Conservation (phyloP, 306 rosid species). For the Begonia peltatifolia region DNA sequence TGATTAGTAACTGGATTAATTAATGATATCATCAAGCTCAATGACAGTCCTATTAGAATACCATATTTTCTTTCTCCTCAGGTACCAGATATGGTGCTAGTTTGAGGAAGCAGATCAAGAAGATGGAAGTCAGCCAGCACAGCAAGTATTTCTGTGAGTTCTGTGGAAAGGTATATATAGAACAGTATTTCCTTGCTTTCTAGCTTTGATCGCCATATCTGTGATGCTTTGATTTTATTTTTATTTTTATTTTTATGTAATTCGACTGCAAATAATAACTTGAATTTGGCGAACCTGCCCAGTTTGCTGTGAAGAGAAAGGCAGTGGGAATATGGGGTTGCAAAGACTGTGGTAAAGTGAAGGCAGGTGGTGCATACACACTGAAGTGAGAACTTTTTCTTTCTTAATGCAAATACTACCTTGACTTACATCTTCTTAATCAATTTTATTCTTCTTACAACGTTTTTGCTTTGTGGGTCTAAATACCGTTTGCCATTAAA, state of each 20-base stretch:
- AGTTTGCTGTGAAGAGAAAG: conserved; percentile 74
- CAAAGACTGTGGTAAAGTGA: conserved; percentile 81
- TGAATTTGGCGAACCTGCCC: neutral
- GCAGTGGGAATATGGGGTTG: conserved; percentile 87
- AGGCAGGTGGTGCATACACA: conserved; percentile 82
- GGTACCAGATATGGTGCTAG: conserved; percentile 22
- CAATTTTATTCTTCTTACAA: neutral
- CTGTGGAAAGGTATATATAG: conserved; percentile 13
- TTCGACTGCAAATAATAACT: no score
- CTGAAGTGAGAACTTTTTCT: conserved; percentile 23
- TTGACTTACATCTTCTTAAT: no score
- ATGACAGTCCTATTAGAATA: no score
- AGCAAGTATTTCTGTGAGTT: conserved; percentile 18
- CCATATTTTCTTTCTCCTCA: neutral
- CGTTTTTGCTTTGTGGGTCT: neutral
- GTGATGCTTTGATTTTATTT: neutral
- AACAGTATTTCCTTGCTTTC: neutral
- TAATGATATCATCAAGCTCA: no score
- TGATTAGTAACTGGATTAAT: neutral
- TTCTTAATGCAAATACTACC: neutral
- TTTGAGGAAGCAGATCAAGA: conserved; percentile 78
- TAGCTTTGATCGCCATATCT: neutral
- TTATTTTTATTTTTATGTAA: neutral
- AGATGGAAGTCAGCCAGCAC: conserved; percentile 67
- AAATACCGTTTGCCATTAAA: neutral